Evolutionary conservation across 331 rosid genomes (phyloP), one percentile per base, ranked within the genome.

Genomic region (Arachis monticola): DNA sequence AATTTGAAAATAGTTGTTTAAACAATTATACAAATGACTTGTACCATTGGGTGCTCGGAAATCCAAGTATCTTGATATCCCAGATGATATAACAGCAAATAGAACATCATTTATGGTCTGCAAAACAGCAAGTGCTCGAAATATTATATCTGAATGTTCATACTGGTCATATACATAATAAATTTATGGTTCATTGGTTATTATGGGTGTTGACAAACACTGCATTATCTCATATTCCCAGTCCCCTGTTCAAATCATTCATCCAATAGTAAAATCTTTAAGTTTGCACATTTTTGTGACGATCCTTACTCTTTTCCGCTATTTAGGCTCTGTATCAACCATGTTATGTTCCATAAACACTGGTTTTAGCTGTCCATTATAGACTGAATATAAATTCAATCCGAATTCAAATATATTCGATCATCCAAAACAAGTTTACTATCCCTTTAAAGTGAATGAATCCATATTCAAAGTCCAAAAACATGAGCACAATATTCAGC

Each of bases 71-170:
- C 85, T 83, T 40, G 98, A 93, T 60, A 93, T 72, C 53, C 98
- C 98, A 6, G 84, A 85, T 40, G 95, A 92, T 83, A 91, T 80
- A 30, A 88, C 83, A 62, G 93, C 92, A 69, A 91, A 86, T 8
- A 93, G 90, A 67, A 93, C 92, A 32, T 93, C 98, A 55, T 91
- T 93, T 67, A 93, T 75, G 50, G 95, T 91, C 98, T 93, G 91
- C 87, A 85, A 2, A 53, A 69, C 55, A 63, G 7, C 71, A 83
- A 55, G 64, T 73, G 27, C 38, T 32, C 52, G 11, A 17, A 46
- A 10, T 59, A 5, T 22, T 51, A 40, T 67, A 46, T 47, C 55
- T 5, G 69, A 60, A 53, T 14, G 62, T 60, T 67, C 68, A 31
- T 14, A n/a, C 10, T 60, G 35, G 60, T 47, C 35, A 2, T 8